A percentile compares a stretch with the other conserved stretches of the same genome.
phyloP scores from a whole-genome alignment of 2,329 filamentous ascomycete genomes.

The Mycosphaerella sp. region DNA sequence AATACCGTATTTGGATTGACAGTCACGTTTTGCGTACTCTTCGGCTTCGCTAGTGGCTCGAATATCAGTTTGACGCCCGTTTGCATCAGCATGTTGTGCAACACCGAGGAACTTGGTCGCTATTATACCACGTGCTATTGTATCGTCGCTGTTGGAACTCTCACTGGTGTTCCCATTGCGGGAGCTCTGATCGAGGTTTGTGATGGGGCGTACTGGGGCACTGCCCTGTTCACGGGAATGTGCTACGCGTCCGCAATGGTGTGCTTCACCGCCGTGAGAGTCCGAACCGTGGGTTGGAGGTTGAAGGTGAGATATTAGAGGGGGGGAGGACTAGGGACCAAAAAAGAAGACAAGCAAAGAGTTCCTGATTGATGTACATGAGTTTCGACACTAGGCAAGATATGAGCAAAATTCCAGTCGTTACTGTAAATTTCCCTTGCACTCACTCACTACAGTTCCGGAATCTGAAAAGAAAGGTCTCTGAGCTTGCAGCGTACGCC shows the following conservation, averaged over 20 bases:
- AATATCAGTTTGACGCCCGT: conserved; percentile 37
- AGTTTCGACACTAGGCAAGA: too few species aligned
- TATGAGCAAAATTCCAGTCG: too few species aligned
- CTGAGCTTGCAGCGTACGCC: too few species aligned
- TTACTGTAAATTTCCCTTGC: too few species aligned
- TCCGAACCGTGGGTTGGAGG: conserved; percentile 39
- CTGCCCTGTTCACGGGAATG: conserved; percentile 27
- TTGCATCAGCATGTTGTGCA: conserved; percentile 45
- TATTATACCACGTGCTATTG: conserved; percentile 36
- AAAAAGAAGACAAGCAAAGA: too few species aligned
- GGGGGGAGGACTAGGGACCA: too few species aligned
- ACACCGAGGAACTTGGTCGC: conserved; percentile 38
- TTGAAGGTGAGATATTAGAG: conserved; percentile 19
- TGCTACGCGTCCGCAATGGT: conserved; percentile 22
- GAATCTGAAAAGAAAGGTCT: too few species aligned
- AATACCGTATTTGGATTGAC: conserved; percentile 27
- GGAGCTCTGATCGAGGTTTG: conserved; percentile 25
- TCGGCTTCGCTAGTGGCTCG: conserved; percentile 36
- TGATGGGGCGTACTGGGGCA: conserved; percentile 29
- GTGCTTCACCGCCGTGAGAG: conserved; percentile 33
- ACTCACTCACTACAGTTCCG: too few species aligned
- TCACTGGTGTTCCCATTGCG: conserved; percentile 33
- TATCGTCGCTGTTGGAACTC: conserved; percentile 24
- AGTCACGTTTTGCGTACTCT: conserved; percentile 29
- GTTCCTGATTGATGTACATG: too few species aligned